These are phyloP conservation scores for Kwoniella newhampshirensis DNA, from an alignment of 768 basidiomycete species.

Conservation along the genomic window DNA sequence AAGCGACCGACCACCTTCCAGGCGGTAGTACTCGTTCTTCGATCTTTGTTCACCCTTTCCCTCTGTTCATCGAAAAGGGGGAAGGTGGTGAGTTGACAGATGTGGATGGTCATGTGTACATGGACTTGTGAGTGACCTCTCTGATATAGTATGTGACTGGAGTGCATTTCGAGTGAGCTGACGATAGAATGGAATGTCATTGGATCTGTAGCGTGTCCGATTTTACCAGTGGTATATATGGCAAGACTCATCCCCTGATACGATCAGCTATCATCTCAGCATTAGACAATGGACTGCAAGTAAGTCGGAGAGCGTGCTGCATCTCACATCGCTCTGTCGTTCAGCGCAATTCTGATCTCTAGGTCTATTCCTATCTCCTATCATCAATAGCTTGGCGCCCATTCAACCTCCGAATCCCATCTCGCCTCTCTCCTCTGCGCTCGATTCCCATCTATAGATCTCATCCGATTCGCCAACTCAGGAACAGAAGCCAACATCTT, in stretches of 20 bases:
- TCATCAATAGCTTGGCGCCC: conserved; percentile 30
- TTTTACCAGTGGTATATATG: conserved; percentile 28
- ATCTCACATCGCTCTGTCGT: neutral
- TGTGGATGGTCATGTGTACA: conserved; percentile 26
- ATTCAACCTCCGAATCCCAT: conserved; percentile 17
- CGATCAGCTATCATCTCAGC: conserved; percentile 21
- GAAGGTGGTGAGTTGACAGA: conserved; percentile 17
- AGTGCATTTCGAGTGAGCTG: neutral
- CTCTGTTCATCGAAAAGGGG: conserved; percentile 19
- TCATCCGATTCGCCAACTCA: conserved; percentile 29
- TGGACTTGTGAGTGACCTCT: conserved; percentile 22
- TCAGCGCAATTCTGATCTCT: neutral
- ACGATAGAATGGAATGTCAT: neutral
- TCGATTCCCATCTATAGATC: conserved; percentile 26
- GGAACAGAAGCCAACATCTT: conserved; percentile 31
- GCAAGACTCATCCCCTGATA: conserved; percentile 25
- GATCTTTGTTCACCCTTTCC: conserved; percentile 27
- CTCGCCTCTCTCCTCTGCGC: conserved; percentile 15
- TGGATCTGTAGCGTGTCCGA: conserved; percentile 12
- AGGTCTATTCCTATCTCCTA: too few relatives aligned
- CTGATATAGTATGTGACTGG: neutral
- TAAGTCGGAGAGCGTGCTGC: too few relatives aligned
- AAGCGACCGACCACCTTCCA: conserved; percentile 3
- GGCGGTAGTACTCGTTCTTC: conserved; percentile 23
- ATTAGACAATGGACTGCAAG: conserved; percentile 26